A percentile compares a stretch with the other conserved stretches of the same genome.
These are phyloP conservation scores for Nematodospora anomalae DNA, from an alignment of 1,139 yeast genomes.

Conservation along the genomic window DNA sequence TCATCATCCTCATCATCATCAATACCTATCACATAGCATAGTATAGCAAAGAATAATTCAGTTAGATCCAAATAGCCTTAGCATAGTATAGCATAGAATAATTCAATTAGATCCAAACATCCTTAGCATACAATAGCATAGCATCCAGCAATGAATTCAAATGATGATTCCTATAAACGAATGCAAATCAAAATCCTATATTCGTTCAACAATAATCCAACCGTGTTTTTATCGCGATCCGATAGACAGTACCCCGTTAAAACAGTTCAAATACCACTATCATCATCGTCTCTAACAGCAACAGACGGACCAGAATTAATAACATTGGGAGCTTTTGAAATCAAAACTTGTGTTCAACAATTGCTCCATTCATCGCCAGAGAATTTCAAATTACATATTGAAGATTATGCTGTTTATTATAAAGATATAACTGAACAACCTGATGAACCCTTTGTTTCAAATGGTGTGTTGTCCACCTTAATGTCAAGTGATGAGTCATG, in stretches of 20 bases:
- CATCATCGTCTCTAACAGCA: constrained; percentile 17
- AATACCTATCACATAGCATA: too few relatives aligned
- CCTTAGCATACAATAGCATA: too few relatives aligned
- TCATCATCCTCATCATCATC: too few relatives aligned
- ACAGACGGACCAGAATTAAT: constrained; percentile 33
- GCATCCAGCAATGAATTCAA: constrained; percentile 20
- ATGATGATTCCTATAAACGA: constrained; percentile 33
- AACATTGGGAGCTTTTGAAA: constrained; percentile 57
- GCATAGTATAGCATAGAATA: too few relatives aligned
- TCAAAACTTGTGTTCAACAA: constrained; percentile 52
- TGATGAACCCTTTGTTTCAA: constrained; percentile 76
- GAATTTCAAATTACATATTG: constrained; percentile 44
- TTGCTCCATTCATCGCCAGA: constrained; percentile 58
- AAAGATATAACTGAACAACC: constrained; percentile 70
- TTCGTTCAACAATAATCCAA: constrained; percentile 57
- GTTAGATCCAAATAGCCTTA: too few relatives aligned
- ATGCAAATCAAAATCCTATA: constrained; percentile 60
- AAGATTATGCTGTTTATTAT: constrained; percentile 70
- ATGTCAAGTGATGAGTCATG: constrained; percentile 26
- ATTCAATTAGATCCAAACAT: too few relatives aligned
- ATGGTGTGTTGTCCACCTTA: constrained; percentile 58
- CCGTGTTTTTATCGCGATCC: constrained; percentile 61
- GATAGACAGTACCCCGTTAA: constrained; percentile 43
- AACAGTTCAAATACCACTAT: constrained; percentile 44
- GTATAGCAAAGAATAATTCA: too few relatives aligned